Conservation (phyloP, 768 basidiomycete species). For the Boletus tomentosulus region DNA sequence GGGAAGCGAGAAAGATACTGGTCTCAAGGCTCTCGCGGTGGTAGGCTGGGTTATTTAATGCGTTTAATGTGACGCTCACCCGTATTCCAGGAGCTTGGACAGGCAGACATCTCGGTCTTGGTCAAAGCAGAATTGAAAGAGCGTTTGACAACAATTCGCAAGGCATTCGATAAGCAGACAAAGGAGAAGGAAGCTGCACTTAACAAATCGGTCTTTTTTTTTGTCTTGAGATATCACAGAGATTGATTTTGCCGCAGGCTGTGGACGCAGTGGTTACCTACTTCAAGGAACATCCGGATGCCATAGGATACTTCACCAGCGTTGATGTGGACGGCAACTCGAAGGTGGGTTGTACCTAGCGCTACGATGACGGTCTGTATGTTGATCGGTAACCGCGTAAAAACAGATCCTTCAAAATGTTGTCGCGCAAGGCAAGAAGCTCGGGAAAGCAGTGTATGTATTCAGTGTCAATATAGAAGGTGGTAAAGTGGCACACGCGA, state of each 20-base stretch:
- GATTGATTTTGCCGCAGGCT: slow-evolving; percentile 42
- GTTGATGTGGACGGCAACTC: slow-evolving; percentile 80
- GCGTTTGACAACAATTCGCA: slow-evolving; percentile 63
- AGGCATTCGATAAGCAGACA: slow-evolving; percentile 77
- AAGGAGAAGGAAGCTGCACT: slow-evolving; percentile 77
- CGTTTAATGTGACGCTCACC: not conserved
- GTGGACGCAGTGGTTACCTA: slow-evolving; percentile 62
- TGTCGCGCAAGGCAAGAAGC: slow-evolving; percentile 73
- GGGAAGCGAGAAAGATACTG: slow-evolving; percentile 84
- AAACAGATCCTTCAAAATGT: slow-evolving; percentile 68
- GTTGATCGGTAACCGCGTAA: not conserved
- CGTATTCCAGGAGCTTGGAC: slow-evolving; percentile 69
- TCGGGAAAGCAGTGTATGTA: slow-evolving; percentile 82
- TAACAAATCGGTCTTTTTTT: slow-evolving; percentile 64
- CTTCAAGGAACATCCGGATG: slow-evolving; percentile 74
- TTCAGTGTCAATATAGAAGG: slow-evolving; percentile 71
- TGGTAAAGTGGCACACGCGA: slow-evolving; percentile 82
- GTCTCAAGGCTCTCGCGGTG: slow-evolving; percentile 73
- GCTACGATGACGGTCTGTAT: not conserved
- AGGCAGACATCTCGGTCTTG: slow-evolving; percentile 84
- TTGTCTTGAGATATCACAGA: not conserved
- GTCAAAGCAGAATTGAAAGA: slow-evolving; percentile 79
- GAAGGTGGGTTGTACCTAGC: slow-evolving; percentile 51
- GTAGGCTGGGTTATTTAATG: slow-evolving; percentile 41
- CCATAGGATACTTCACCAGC: slow-evolving; percentile 63